These are phyloP conservation scores for Mitragyna speciosa DNA, from an alignment of 257 asterid species.

Conservation along the genomic window DNA sequence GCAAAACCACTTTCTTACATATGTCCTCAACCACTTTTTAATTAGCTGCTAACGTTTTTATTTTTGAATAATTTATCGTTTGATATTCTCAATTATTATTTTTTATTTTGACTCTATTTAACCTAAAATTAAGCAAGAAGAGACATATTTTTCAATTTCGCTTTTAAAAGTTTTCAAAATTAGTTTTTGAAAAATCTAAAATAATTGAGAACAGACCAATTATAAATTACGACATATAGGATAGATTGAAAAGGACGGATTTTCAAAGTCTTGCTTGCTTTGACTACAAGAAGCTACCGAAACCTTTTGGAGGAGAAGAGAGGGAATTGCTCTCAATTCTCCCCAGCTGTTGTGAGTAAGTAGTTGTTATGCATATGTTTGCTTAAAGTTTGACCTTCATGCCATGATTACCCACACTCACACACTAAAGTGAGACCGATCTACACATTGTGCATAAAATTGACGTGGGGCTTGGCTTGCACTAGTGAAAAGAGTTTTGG, in stretches of 20 bases:
- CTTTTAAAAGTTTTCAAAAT: no score
- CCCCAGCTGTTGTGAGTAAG: constrained; percentile 39
- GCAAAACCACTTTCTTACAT: constrained; percentile 36
- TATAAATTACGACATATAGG: background rate
- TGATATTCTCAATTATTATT: no score
- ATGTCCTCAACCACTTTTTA: no score
- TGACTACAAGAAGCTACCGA: constrained; percentile 45
- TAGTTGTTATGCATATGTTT: constrained; percentile 30
- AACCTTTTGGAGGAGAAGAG: constrained; percentile 27
- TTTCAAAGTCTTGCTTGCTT: constrained; percentile 45
- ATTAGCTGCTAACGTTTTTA: no score
- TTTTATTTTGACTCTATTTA: no score
- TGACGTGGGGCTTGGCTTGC: constrained; percentile 53
- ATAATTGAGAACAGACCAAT: background rate
- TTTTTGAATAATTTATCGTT: no score
- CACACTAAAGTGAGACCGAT: background rate
- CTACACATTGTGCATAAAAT: constrained; percentile 30
- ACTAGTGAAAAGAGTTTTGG: constrained; percentile 54
- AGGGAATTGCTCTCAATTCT: constrained; percentile 25
- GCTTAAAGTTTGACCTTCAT: constrained; percentile 50
- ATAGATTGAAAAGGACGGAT: constrained; percentile 16
- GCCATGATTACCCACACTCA: constrained; percentile 35
- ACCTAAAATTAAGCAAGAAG: no score
- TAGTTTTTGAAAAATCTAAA: no score
- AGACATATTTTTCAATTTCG: no score